Percentiles rank a stretch among this genome's conserved stretches.
These are phyloP conservation scores for Cercospora citrullina DNA, from an alignment of 2,329 filamentous ascomycete genomes.

Conservation along the genomic window DNA sequence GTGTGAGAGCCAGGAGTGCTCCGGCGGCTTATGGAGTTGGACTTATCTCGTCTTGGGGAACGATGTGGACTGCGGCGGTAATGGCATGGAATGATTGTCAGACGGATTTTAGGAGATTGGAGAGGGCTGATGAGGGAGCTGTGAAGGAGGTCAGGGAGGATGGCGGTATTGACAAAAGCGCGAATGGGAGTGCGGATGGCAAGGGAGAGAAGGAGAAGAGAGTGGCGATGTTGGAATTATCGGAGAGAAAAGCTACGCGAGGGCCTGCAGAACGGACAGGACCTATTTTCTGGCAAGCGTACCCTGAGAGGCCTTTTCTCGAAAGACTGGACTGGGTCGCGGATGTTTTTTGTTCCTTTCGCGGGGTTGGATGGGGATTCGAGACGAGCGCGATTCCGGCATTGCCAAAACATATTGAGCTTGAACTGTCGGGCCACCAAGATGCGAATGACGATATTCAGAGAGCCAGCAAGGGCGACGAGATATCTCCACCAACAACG, in stretches of 20 bases:
- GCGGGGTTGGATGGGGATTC: slow-evolving; percentile 63
- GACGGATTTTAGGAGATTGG: slow-evolving; percentile 57
- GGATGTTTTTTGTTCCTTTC: slow-evolving; percentile 59
- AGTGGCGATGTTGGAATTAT: background rate
- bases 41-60: slow-evolving; percentile 55
- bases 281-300: slow-evolving; percentile 54
- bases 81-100: slow-evolving; percentile 59
- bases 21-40: slow-evolving; percentile 58
- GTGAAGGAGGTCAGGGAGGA: background rate
- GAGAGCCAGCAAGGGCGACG: slow-evolving; percentile 10
- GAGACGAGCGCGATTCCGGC: slow-evolving; percentile 52
- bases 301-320: slow-evolving; percentile 48
- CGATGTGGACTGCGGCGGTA: slow-evolving; percentile 55
- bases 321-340: slow-evolving; percentile 60
- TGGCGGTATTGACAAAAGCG: background rate
- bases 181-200: background rate
- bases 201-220: background rate
- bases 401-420: slow-evolving; percentile 42
- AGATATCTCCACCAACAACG: background rate
- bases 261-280: slow-evolving; percentile 23
- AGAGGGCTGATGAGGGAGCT: slow-evolving; percentile 39
- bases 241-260: slow-evolving; percentile 9
- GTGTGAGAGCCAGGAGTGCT: slow-evolving; percentile 51
- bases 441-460: slow-evolving; percentile 20
- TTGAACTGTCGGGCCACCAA: slow-evolving; percentile 39